These are phyloP conservation scores for Hypoxylon sp. DNA, from an alignment of 2,329 filamentous ascomycete genomes.

Conservation along the genomic window DNA sequence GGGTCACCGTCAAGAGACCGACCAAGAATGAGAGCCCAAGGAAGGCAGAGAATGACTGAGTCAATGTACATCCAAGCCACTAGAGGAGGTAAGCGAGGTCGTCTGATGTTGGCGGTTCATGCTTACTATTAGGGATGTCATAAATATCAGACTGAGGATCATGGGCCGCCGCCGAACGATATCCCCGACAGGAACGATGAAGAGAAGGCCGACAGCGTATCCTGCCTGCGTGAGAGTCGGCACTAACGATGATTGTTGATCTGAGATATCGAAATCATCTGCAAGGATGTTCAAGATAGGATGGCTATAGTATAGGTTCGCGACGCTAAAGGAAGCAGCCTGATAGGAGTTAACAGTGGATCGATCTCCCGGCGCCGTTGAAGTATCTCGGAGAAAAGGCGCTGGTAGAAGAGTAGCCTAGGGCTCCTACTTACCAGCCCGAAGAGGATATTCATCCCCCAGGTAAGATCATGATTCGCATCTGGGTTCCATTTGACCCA, in stretches of 20 bases:
- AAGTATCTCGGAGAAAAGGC: not conserved
- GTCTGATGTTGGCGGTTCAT: not conserved
- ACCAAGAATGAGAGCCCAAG: constrained; percentile 78
- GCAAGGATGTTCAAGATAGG: constrained; percentile 83
- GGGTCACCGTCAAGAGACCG: constrained; percentile 84
- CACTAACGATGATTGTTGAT: constrained; percentile 74
- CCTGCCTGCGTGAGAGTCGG: constrained; percentile 84
- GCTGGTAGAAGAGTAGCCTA: not conserved
- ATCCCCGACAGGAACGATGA: constrained; percentile 82
- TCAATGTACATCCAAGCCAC: constrained; percentile 80
- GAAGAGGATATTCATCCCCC: constrained; percentile 48
- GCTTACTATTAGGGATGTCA: constrained; percentile 76
- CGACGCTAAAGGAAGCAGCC: constrained; percentile 76
- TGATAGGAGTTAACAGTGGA: constrained; percentile 44
- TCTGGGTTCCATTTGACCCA: constrained; percentile 48
- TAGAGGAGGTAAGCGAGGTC: constrained; percentile 41
- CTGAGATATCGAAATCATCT: constrained; percentile 75
- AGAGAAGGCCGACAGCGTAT: constrained; percentile 79
- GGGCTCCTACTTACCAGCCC: constrained; percentile 51
- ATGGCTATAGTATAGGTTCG: constrained; percentile 85
- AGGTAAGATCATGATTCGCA: constrained; percentile 47
- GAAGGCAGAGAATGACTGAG: constrained; percentile 73
- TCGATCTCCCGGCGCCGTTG: too few relatives aligned
- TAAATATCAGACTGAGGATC: constrained; percentile 73
- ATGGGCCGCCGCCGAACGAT: constrained; percentile 75